Percentiles rank a stretch among this genome's conserved stretches.
Evolutionary conservation across 2,329 filamentous ascomycete genomes (phyloP).

Genomic region (Helotiales sp.): DNA sequence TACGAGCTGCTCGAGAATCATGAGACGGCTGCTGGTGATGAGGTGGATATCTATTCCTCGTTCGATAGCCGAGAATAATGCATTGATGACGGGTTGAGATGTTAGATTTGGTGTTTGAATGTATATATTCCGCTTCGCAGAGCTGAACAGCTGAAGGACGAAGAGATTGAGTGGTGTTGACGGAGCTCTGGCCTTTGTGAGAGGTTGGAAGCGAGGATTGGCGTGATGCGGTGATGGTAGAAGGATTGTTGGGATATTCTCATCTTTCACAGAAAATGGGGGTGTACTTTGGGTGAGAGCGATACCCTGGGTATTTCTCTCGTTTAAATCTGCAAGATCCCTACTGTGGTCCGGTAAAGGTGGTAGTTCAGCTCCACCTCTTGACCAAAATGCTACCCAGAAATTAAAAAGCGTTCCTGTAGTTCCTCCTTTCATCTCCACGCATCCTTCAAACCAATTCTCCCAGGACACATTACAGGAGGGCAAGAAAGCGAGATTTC

Average conservation of each 20-base stretch:
- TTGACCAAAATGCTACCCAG: conserved; percentile 68
- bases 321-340: not conserved
- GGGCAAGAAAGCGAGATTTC: conserved; percentile 65
- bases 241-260: conserved; percentile 55
- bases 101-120: conserved; percentile 81
- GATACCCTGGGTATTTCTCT: not conserved
- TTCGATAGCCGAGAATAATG: conserved; percentile 58
- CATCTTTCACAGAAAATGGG: not conserved
- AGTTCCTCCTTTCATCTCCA: conserved; percentile 63
- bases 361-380: conserved; percentile 21
- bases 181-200: conserved; percentile 14
- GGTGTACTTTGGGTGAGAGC: not conserved
- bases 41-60: conserved; percentile 69
- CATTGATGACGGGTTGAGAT: conserved; percentile 60
- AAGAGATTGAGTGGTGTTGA: conserved; percentile 58
- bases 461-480: conserved; percentile 89
- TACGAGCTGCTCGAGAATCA: conserved; percentile 78
- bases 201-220: conserved; percentile 20
- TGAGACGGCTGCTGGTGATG: conserved; percentile 67
- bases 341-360: not conserved
- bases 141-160: conserved; percentile 57
- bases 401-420: conserved; percentile 65
- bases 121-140: conserved; percentile 69
- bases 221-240: conserved; percentile 67
- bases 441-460: conserved; percentile 79